Conservation (phyloP, 805 yeast genomes). For the Metschnikowia proteae region DNA sequence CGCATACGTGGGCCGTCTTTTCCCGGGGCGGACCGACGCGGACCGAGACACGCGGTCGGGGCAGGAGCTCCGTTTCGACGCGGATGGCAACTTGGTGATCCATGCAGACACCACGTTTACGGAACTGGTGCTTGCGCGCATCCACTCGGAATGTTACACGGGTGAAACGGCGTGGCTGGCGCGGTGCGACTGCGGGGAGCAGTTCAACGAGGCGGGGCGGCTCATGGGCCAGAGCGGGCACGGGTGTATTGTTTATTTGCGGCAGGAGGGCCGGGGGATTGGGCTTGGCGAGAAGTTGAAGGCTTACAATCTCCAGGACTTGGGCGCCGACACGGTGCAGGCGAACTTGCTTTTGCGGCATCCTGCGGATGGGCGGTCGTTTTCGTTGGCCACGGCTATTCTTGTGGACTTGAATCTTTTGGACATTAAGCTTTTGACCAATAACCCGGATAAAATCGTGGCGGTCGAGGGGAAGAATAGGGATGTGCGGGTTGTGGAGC, state of each 20-base stretch:
- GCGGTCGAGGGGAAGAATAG: constrained; percentile 90
- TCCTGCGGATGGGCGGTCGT: constrained; percentile 97
- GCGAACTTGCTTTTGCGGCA: constrained; percentile 90
- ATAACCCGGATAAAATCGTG: constrained; percentile 92
- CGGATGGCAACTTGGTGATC: constrained; percentile 27
- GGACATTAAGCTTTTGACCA: constrained; percentile 76
- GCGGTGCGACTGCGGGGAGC: constrained; percentile 98
- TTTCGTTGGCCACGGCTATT: constrained; percentile 91
- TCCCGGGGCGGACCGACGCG: constrained; percentile 78
- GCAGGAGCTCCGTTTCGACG: constrained; percentile 30
- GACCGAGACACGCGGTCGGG: constrained; percentile 46
- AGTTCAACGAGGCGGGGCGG: constrained; percentile 95
- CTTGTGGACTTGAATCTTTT: constrained; percentile 73
- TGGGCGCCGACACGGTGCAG: constrained; percentile 98
- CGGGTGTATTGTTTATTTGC: constrained; percentile 90
- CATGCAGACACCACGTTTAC: constrained; percentile 24
- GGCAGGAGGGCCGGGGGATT: constrained; percentile 98
- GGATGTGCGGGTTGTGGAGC: constrained; percentile 69
- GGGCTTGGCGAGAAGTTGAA: constrained; percentile 97
- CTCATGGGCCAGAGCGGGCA: constrained; percentile 82
- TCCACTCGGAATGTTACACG: constrained; percentile 96
- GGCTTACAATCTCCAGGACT: constrained; percentile 93
- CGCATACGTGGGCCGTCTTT: constrained; percentile 86
- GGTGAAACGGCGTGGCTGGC: constrained; percentile 99
- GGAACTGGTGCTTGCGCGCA: constrained; percentile 64